These are phyloP conservation scores for Fusarium phyllophilum DNA, from an alignment of 2,329 filamentous ascomycete genomes.

Conservation along the genomic window DNA sequence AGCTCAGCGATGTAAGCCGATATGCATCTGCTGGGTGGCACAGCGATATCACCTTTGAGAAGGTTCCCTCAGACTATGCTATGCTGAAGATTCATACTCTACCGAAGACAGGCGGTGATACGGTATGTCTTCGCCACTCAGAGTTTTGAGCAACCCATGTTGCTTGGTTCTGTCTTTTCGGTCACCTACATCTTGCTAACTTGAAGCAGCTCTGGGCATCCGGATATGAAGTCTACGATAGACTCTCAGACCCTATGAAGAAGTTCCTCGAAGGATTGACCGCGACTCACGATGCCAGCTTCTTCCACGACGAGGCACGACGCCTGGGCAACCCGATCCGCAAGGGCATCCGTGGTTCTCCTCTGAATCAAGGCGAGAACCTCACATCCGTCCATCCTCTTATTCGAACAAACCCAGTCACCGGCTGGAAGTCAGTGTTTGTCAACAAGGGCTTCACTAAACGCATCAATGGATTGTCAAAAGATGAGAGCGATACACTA, in stretches of 20 bases:
- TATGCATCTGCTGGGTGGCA: constrained; percentile 57
- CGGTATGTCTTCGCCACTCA: constrained; percentile 45
- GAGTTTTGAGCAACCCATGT: neutral
- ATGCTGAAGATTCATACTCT: constrained; percentile 67
- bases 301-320: constrained; percentile 62
- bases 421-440: constrained; percentile 66
- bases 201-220: constrained; percentile 66
- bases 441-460: constrained; percentile 63
- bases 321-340: constrained; percentile 58
- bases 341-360: constrained; percentile 60
- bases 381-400: constrained; percentile 64
- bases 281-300: constrained; percentile 57
- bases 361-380: constrained; percentile 64
- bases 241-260: constrained; percentile 59
- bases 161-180: neutral
- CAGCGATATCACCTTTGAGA: constrained; percentile 70
- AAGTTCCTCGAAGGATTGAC: constrained; percentile 60
- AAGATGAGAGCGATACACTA: constrained; percentile 64
- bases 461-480: constrained; percentile 64
- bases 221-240: constrained; percentile 68
- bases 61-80: constrained; percentile 68
- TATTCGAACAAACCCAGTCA: constrained; percentile 69
- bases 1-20: constrained; percentile 60
- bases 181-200: constrained; percentile 45
- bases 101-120: constrained; percentile 67